Conservation (phyloP, 2,329 filamentous ascomycete genomes). For the Canariomyces notabilis region DNA sequence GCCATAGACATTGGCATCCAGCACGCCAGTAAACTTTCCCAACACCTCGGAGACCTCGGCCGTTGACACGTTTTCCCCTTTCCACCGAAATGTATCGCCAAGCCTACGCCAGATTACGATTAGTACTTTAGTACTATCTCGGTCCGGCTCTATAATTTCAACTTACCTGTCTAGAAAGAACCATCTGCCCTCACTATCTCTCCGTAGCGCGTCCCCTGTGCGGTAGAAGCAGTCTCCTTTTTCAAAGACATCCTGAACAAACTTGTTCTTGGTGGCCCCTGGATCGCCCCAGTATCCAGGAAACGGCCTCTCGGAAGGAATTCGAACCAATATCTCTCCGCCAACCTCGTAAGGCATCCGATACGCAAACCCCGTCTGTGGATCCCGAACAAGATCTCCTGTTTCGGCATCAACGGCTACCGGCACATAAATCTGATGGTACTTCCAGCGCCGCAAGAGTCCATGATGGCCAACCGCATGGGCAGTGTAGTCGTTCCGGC, state of each 20-base stretch:
- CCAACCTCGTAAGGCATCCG: slow-evolving; percentile 61
- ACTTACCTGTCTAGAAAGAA: slow-evolving; percentile 57
- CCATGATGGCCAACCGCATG: slow-evolving; percentile 69
- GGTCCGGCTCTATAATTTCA: background rate
- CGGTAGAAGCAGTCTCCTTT: slow-evolving; percentile 66
- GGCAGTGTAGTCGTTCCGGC: slow-evolving; percentile 56
- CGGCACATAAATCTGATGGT: slow-evolving; percentile 55
- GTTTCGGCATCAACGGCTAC: slow-evolving; percentile 65
- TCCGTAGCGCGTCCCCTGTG: slow-evolving; percentile 60
- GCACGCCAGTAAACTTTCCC: slow-evolving; percentile 52
- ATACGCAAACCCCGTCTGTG: slow-evolving; percentile 61
- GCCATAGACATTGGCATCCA: slow-evolving; percentile 67
- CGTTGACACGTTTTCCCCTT: slow-evolving; percentile 63
- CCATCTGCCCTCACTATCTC: slow-evolving; percentile 59
- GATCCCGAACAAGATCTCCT: slow-evolving; percentile 60
- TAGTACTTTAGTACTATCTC: background rate
- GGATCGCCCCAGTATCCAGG: slow-evolving; percentile 66
- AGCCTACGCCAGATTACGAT: slow-evolving; percentile 35
- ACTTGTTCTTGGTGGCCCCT: slow-evolving; percentile 62
- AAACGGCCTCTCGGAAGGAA: slow-evolving; percentile 54
- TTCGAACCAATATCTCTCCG: slow-evolving; percentile 68
- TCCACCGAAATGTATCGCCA: slow-evolving; percentile 73
- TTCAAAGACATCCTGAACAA: slow-evolving; percentile 57
- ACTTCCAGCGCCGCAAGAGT: slow-evolving; percentile 47
- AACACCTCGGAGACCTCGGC: slow-evolving; percentile 62